Evolutionary conservation across 225 moss, liverwort and hornwort genomes (phyloP), one percentile per base, ranked within the genome.

Genomic region (Physcomitrium patens): DNA sequence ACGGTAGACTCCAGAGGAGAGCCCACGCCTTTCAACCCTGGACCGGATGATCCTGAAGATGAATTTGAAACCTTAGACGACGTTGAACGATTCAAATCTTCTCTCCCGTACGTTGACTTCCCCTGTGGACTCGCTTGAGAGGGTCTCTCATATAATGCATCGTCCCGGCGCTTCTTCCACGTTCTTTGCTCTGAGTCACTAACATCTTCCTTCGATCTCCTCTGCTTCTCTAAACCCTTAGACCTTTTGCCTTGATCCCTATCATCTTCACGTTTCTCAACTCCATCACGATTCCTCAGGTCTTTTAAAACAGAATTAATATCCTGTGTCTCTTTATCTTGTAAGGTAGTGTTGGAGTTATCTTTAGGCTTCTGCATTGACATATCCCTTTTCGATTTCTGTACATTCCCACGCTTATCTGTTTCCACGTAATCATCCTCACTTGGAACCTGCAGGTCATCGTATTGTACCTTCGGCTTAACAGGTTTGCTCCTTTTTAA

Each of bases 1-100:
- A 99, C 97, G 56, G 94, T 99, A 8, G 97, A 99, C 47, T 94
- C 97, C 63, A 90, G 77, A 48, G 97, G 94, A 77, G 97, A 99
- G 67, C 76, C 84, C 60, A 77, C 70, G 31, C 84, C 89, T 82
- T 93, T 99, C 72, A 93, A 83, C 60, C 87, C 83, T 72, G 78
- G 82, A 44, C 84, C 91, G 62, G 94, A 93, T 47, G 91, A 91
- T 63, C 80, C 87, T 64, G 80, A 83, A 50, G 84, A 89, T 28
- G 94, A 93, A 68, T 80, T 81, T 26, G 92, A 91, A 74, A 84
- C 80, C 76, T 94, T 97, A 16, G 94, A 93, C 18, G 91, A 91
- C 69, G 86, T 90, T 27, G 91, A 92, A 51, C 51, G 88, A 80
- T 74, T 82, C 19, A 73, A 73, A 76, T 80, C 84, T 74, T 82